Evolutionary conservation across 257 asterid genomes (phyloP).

Genomic region (Solanum acaule): DNA sequence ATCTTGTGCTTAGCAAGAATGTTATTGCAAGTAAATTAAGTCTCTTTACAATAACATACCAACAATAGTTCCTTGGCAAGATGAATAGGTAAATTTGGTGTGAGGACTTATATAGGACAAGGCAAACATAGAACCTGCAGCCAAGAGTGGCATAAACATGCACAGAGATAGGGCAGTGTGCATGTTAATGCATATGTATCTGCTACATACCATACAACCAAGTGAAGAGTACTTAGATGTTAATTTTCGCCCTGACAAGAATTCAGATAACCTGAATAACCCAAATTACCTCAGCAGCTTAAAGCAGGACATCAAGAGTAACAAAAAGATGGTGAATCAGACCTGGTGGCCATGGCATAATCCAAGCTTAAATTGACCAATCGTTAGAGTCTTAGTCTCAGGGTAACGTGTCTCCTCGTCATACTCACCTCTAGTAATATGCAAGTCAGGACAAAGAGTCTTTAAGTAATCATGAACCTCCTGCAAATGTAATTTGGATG

Average conservation of each 20-base stretch:
- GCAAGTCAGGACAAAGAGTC: constrained; percentile 82
- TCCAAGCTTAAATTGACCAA: constrained; percentile 95
- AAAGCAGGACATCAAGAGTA: neutral
- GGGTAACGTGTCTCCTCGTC: constrained; percentile 91
- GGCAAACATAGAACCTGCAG: neutral
- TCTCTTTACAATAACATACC: neutral
- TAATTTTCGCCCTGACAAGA: neutral
- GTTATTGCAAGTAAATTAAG: neutral
- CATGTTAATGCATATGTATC: neutral
- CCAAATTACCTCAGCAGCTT: neutral
- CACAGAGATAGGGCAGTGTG: neutral
- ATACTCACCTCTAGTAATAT: constrained; percentile 86
- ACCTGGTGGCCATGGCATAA: constrained; percentile 99
- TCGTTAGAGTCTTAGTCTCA: constrained; percentile 86
- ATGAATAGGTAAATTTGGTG: neutral
- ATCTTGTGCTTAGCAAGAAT: neutral
- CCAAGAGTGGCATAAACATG: neutral
- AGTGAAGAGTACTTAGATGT: neutral
- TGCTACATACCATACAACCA: neutral
- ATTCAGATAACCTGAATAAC: neutral
- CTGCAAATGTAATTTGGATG: constrained; percentile 21
- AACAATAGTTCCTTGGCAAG: neutral
- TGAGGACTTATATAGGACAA: neutral
- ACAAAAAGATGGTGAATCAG: neutral
- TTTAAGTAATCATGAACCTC: constrained; percentile 92